These are phyloP conservation scores for Ophiostoma quercus DNA, from an alignment of 2,329 filamentous ascomycete species.

Conservation along the genomic window DNA sequence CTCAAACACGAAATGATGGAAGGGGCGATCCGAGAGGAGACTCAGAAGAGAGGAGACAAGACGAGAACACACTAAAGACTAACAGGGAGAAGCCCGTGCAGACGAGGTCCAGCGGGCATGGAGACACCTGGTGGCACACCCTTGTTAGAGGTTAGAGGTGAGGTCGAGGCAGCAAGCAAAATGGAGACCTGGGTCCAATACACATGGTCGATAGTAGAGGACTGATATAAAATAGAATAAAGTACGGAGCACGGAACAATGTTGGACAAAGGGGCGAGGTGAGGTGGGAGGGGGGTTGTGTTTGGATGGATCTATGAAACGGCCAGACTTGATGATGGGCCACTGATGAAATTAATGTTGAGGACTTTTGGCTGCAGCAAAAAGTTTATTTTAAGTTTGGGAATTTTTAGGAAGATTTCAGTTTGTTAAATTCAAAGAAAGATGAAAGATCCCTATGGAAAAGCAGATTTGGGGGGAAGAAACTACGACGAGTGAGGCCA, in stretches of 20 bases:
- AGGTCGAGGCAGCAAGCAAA: conserved; percentile 1
- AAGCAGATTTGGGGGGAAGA: no score
- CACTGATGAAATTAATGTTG: no score
- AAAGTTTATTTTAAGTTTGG: neutral
- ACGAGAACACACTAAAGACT: neutral
- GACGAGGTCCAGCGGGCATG: conserved; percentile 7
- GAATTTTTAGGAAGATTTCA: neutral
- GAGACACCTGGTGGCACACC: neutral
- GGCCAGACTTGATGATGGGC: neutral
- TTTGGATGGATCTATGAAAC: conserved; percentile 6
- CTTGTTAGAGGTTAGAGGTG: neutral
- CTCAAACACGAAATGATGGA: conserved; percentile 2
- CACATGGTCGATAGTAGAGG: neutral
- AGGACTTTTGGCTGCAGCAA: neutral
- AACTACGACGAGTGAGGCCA: neutral
- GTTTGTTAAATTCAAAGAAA: neutral
- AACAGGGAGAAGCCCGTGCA: neutral
- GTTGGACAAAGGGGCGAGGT: neutral
- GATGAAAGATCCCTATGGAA: neutral
- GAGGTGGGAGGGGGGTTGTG: neutral
- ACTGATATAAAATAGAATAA: neutral
- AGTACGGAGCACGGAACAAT: neutral
- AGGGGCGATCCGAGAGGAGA: conserved; percentile 7
- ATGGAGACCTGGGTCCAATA: conserved; percentile 1
- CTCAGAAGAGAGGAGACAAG: conserved; percentile 18